These are phyloP conservation scores for Pyrus bretschneideri DNA, from an alignment of 306 rosid genomes.

Conservation along the genomic window DNA sequence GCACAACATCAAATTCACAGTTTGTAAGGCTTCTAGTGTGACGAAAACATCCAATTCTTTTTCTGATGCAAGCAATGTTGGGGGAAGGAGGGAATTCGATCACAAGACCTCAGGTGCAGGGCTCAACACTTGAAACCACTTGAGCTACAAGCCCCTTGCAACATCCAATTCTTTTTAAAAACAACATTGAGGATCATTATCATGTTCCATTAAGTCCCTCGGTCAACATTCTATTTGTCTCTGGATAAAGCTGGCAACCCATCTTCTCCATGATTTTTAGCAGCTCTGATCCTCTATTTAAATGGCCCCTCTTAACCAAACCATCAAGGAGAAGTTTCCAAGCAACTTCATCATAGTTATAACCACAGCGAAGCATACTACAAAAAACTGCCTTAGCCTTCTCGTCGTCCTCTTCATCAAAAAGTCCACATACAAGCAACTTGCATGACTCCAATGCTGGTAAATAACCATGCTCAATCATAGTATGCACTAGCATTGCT, in stretches of 20 bases:
- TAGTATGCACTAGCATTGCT: conserved; percentile 38
- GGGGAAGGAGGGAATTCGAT: no score
- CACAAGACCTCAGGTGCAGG: no score
- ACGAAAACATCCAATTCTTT: not conserved
- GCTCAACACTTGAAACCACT: no score
- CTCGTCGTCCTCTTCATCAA: conserved; percentile 38
- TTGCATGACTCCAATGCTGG: conserved; percentile 57
- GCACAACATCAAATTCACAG: not conserved
- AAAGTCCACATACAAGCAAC: conserved; percentile 60
- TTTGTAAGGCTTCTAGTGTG: not conserved
- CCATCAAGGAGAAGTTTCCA: not conserved
- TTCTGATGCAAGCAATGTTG: no score
- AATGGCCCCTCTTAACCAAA: not conserved
- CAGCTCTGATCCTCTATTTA: not conserved
- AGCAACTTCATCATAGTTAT: conserved; percentile 55
- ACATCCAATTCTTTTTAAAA: not conserved
- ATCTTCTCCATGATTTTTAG: not conserved
- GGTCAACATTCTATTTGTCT: not conserved
- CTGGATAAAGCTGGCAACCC: not conserved
- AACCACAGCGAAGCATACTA: conserved; percentile 31
- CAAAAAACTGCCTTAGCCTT: conserved; percentile 51
- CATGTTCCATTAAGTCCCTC: conserved; percentile 1
- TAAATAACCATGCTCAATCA: conserved; percentile 51
- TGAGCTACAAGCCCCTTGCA: no score
- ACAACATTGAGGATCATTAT: conserved; percentile 1